A percentile compares a stretch with the other conserved stretches of the same genome.
Evolutionary conservation across 1,284 basidiomycete genomes (phyloP).

Genomic region (Leccinum colubrinum): DNA sequence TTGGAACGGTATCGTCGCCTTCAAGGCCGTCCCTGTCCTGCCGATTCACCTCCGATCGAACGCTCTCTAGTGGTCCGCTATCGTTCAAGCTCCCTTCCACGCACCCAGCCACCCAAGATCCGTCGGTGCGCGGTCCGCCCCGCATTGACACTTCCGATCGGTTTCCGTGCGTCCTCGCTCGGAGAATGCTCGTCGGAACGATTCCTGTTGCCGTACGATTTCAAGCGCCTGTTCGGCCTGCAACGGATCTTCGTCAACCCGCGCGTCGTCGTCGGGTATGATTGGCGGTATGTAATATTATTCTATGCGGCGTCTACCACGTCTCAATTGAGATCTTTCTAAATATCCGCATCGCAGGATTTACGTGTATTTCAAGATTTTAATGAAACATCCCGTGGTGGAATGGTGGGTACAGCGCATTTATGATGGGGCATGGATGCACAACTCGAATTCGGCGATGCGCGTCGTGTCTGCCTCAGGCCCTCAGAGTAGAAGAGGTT

Average conservation of each 20-base stretch:
- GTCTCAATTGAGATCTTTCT: no score
- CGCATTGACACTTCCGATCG: conserved; percentile 36
- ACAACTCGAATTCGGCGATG: conserved; percentile 27
- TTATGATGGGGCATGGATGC: no score
- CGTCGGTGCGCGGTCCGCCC: conserved; percentile 24
- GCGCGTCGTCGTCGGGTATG: no score
- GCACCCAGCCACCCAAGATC: conserved; percentile 17
- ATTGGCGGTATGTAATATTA: no score
- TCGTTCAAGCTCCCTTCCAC: conserved; percentile 14
- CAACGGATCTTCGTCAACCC: conserved; percentile 10
- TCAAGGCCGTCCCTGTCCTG: conserved; percentile 45
- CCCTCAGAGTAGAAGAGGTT: no score
- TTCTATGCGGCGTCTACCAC: no score
- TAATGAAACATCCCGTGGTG: no score
- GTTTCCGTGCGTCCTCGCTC: conserved; percentile 43
- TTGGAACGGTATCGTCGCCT: conserved; percentile 60
- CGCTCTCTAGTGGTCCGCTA: conserved; percentile 28
- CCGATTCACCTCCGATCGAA: conserved; percentile 32
- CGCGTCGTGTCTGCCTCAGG: conserved; percentile 1
- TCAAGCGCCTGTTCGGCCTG: conserved; percentile 45
- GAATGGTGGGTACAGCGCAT: no score
- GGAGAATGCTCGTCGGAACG: conserved; percentile 53
- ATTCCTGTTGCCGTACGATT: conserved; percentile 54
- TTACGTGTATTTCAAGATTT: no score
- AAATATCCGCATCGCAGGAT: no score